Evolutionary conservation across 2,329 filamentous ascomycete genomes (phyloP), one percentile per base, ranked within the genome.

Genomic region (Rhynchosporium agropyri): DNA sequence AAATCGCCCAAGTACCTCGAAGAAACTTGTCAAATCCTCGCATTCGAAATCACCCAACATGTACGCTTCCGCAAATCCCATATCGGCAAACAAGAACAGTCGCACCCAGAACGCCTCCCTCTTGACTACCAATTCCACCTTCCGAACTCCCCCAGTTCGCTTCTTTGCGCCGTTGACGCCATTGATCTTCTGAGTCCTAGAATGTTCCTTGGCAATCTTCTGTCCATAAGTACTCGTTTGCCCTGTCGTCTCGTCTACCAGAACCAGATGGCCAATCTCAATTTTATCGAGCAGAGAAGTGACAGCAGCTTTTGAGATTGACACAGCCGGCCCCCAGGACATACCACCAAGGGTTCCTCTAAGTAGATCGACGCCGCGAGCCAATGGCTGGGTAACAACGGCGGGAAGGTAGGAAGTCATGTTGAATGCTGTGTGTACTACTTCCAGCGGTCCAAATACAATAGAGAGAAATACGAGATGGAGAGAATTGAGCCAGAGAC

Each of bases 41-140:
- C 88, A 90, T 58, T 85, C 83, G 33, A 90, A 80, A 73, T 91
- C 88, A 50, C 85, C 86, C 15, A 91, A 79, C 87, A 91, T 91
- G 71, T 89, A 91, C 33, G 86, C 84, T 55, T 74, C 72, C 7
- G 71, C 84, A 67, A 91, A 90, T 2, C 89, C 89, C 87, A 91
- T 90, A 74, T 91, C 89, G 43, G 84, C 86, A 71, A 90, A 89
- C 33, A 91, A 76, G 51, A 88, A 80, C 58, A 90, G 75, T 46
- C 88, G 82, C 70, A 89, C 81, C 88, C 88, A 91, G 72, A 91
- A 90, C 36, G 85, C 79, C 66, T 90, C 87, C 69, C 84, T 83
- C 71, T 84, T 82, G 8, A 91, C 81, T 12, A 81, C 78, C 40
- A 91, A 75, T 68, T 86, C 82, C 3, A 85, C 80, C 4, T 76